Evolutionary conservation across 331 rosid genomes (phyloP).

Genomic region (Erythrophleum ivorense): DNA sequence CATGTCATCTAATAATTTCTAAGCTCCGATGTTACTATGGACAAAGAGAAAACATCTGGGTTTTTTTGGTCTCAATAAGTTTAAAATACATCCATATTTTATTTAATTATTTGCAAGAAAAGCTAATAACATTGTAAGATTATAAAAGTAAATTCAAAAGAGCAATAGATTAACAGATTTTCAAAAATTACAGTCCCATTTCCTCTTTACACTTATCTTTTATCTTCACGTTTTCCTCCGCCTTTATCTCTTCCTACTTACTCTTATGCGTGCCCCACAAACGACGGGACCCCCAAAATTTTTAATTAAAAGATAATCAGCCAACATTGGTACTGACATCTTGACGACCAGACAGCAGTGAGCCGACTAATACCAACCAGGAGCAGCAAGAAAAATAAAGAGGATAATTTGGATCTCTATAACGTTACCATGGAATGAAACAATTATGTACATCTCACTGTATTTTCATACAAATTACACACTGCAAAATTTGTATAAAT

Average conservation of each 20-base stretch:
- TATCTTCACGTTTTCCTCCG: not conserved
- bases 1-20: no score
- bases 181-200: not conserved
- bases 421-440: conserved; percentile 20
- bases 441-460: conserved; percentile 51
- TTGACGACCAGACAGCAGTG: not conserved
- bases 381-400: not conserved
- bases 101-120: no score
- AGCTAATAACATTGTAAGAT: not conserved
- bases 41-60: no score
- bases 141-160: not conserved
- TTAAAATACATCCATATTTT: not conserved
- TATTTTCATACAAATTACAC: conserved; percentile 28
- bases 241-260: not conserved
- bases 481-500: not conserved
- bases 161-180: not conserved
- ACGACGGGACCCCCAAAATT: not conserved
- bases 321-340: not conserved
- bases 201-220: not conserved
- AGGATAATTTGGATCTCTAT: not conserved
- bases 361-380: not conserved
- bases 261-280: not conserved
- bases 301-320: not conserved
- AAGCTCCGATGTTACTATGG: not conserved
- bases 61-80: not conserved